Base-by-base conservation (phyloP, 2,329 filamentous ascomycete genomes). In the Xylaria sp. region DNA sequence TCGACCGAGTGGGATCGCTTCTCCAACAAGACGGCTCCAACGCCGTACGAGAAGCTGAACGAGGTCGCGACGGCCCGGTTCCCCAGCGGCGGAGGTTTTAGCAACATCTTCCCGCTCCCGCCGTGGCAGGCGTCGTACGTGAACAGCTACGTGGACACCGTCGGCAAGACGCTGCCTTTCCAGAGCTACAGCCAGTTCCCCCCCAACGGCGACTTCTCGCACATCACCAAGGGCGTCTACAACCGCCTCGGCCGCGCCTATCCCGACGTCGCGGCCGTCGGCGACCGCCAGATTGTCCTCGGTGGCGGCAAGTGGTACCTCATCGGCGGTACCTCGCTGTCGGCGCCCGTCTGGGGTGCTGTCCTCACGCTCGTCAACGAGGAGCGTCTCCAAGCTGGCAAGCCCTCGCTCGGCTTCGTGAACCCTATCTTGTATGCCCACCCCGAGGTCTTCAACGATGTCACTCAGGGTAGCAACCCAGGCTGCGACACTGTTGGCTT, bases 311-410 rank as follows among this genome's bases (percentile, higher is more conserved):
- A 6, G 74, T 86, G 74, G 72, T 72, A 71, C 23, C 70, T 69
- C 17, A 70, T 77, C 28, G 83, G 82, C n/a, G 87, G 87, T 11
- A 87, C 84, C 4, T 85, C 82, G 28, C 86, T 88, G 38, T 84
- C 89, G 0, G 79, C 86, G 0, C 90, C 90, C 0, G 80, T 87
- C 0, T 87, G 88, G 28, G 85, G 87, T 0, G 86, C 83, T 6
- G 81, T 78, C 11, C 74, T 88, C 40, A 87, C 83, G 4, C 74
- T 86, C 72, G 78, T 87, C 46, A 87, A 87, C 70, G 85, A 87
- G 74, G 83, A 84, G 73, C 77, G 85, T 17, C 73, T 86, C 44
- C 79, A 80, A 17, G 78, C 74, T 0, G 80, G 80, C 2, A 86
- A 86, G 76, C 74, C 79, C 1, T 77, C 84, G 0, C 79, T 88